phyloP scores from a whole-genome alignment of 1,139 yeast species.

The Candida sp. region DNA sequence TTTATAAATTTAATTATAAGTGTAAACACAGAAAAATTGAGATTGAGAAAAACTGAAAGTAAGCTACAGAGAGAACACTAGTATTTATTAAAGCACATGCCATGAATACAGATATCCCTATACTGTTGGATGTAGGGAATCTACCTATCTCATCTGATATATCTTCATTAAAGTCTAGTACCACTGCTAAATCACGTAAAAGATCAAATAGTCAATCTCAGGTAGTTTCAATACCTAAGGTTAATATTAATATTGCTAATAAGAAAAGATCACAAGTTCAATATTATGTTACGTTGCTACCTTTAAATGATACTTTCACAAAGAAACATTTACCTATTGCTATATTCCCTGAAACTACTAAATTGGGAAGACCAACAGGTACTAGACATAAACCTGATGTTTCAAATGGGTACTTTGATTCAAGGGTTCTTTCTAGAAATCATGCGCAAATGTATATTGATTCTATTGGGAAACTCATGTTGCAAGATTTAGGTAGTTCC shows the following conservation, averaged over 20 bases:
- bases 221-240: constrained; percentile 15
- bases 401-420: constrained; percentile 91
- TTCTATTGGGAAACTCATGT: constrained; percentile 65
- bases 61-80: no score
- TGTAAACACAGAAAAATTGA: no score
- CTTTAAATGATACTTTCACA: constrained; percentile 81
- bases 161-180: neutral
- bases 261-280: constrained; percentile 31
- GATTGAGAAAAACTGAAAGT: no score
- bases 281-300: constrained; percentile 62
- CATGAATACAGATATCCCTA: constrained; percentile 1
- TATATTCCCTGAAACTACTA: constrained; percentile 74
- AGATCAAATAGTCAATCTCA: constrained; percentile 42
- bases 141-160: neutral
- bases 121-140: neutral
- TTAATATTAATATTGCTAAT: constrained; percentile 2
- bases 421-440: constrained; percentile 86
- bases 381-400: constrained; percentile 70
- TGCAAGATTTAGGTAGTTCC: constrained; percentile 84
- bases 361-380: constrained; percentile 84
- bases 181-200: constrained; percentile 12
- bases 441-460: constrained; percentile 91
- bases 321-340: constrained; percentile 81
- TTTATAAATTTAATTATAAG: no score
- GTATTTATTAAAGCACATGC: neutral